Percentiles rank a stretch among this genome's conserved stretches.
Evolutionary conservation across 208 protist genomes (phyloP).

Genomic region (Leishmania amazonensis): DNA sequence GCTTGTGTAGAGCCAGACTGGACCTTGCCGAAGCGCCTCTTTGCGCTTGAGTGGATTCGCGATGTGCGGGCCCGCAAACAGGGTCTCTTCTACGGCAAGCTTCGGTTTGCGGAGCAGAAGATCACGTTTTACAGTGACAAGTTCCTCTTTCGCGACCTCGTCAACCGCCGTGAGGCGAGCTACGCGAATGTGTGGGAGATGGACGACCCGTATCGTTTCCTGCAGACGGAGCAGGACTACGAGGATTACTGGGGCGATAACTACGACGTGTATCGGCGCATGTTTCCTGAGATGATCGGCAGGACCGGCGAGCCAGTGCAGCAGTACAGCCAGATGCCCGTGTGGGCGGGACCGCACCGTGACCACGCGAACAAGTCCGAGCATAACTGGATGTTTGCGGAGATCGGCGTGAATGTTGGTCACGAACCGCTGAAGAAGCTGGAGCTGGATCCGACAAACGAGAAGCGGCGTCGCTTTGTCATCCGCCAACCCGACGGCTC

Average conservation of each 20-base stretch:
- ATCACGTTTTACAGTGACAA: slow-evolving; percentile 95
- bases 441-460: slow-evolving; percentile 93
- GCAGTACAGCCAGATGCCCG: slow-evolving; percentile 93
- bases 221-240: slow-evolving; percentile 94
- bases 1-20: slow-evolving; percentile 94
- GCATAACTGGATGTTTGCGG: slow-evolving; percentile 95
- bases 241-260: slow-evolving; percentile 96
- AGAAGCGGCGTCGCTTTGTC: slow-evolving; percentile 92
- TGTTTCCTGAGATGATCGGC: slow-evolving; percentile 95
- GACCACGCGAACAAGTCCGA: slow-evolving; percentile 92
- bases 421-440: slow-evolving; percentile 93
- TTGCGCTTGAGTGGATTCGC: slow-evolving; percentile 93
- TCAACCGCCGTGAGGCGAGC: slow-evolving; percentile 93
- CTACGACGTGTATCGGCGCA: slow-evolving; percentile 93
- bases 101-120: slow-evolving; percentile 94
- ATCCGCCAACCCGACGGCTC: slow-evolving; percentile 93
- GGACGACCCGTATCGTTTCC: slow-evolving; percentile 95
- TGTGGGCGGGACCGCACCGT: slow-evolving; percentile 91
- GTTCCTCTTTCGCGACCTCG: slow-evolving; percentile 92
- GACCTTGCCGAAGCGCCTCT: slow-evolving; percentile 92
- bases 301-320: slow-evolving; percentile 91
- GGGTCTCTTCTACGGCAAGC: slow-evolving; percentile 91
- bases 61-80: slow-evolving; percentile 90
- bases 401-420: slow-evolving; percentile 94
- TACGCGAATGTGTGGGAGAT: slow-evolving; percentile 95